Evolutionary conservation across 257 asterid species (phyloP).

Genomic region (Solanum pimpinellifolium): DNA sequence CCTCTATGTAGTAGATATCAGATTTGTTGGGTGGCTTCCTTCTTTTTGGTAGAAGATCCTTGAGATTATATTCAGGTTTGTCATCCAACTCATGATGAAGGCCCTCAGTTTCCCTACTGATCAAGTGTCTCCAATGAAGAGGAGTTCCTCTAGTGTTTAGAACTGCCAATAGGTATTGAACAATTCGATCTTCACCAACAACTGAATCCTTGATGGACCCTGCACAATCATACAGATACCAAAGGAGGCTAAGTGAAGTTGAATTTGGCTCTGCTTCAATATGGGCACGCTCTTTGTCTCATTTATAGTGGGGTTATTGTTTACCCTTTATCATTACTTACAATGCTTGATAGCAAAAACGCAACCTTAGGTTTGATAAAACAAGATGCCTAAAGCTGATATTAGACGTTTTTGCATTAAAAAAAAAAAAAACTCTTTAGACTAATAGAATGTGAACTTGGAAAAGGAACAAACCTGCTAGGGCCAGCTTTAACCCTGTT

Average conservation of each 20-base stretch:
- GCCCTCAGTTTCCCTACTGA: constrained; percentile 20
- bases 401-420: neutral
- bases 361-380: neutral
- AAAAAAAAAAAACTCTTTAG: neutral
- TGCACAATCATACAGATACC: constrained; percentile 13
- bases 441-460: neutral
- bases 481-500: constrained; percentile 85
- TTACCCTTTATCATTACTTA: neutral
- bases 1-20: constrained; percentile 61
- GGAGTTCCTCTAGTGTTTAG: constrained; percentile 80
- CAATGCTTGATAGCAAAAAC: neutral
- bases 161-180: constrained; percentile 78
- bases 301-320: neutral
- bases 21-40: constrained; percentile 32
- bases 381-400: neutral
- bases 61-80: constrained; percentile 44
- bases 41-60: constrained; percentile 45
- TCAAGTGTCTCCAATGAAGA: constrained; percentile 59
- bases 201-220: constrained; percentile 94
- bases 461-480: constrained; percentile 49
- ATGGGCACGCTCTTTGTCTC: neutral
- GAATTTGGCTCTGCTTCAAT: neutral
- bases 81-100: constrained; percentile 12
- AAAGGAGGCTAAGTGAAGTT: neutral
- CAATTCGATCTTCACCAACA: constrained; percentile 89